Base-by-base conservation (phyloP, 202 grass and related monocot genomes). In the Bolboschoenoplectus hybrid region DNA sequence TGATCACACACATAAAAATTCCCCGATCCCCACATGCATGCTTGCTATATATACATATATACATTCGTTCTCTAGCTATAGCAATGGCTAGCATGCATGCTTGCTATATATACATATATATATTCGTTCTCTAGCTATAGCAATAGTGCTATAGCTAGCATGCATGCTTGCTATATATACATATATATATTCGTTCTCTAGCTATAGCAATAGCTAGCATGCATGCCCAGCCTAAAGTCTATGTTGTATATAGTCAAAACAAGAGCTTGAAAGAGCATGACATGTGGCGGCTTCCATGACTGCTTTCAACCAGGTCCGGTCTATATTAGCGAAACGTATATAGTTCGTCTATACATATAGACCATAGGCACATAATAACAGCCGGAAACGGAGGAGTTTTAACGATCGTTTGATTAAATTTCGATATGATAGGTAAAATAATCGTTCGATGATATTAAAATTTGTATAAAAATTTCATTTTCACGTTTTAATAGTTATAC, bases 241-340 rank as follows among this genome's bases (percentile, higher is more conserved):
- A 72, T 20, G 5, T 72, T 72, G 26, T 26, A 26, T 26, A 26
- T 26, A 46, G 47, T 35, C 49, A 10, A 10, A 53, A 77, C 41
- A 77, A 49, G 34, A 55, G 74, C 12, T 38, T 9, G 6, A 77
- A 0, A 7, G 3, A 17, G 34, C 50, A 17, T 38, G 50, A 77
- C 49, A 77, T 35, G 74, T 55, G 49, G 74, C 74, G 26, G 74
- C 73, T 77, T 77, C 26, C 2, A 36, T 76, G 73, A 36, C 49
- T 55, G 3, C 49, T 77, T 47, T 73, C 6, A 47, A 20, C 17
- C 68, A 72, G 41, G 67, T 36, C 26, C 63, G 9, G 26, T 26
- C 57, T 19, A 51, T 9, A 51, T 50, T 44, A 44, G 26, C 26
- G 26, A 26, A 26, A 26, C 26, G 26, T 26, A 26, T 26, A 26